Evolutionary conservation across 768 basidiomycete genomes (phyloP).

Genomic region (Mrakia blollopis): DNA sequence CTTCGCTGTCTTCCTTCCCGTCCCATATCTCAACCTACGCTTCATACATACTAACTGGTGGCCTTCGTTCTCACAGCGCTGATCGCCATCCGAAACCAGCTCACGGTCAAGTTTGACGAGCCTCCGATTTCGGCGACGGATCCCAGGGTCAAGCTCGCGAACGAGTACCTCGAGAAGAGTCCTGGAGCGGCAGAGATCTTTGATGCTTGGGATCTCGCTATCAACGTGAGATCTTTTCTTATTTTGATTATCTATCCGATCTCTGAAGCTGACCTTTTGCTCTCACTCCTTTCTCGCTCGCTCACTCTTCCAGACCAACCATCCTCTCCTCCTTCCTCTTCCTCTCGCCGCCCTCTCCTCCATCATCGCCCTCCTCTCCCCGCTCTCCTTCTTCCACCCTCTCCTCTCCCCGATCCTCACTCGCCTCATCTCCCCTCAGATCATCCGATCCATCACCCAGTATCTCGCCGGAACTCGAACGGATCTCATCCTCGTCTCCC

Average conservation of each 20-base stretch:
- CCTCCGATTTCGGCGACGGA: constrained; percentile 48
- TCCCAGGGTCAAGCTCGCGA: constrained; percentile 47
- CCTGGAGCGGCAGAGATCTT: constrained; percentile 62
- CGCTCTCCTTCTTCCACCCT: constrained; percentile 64
- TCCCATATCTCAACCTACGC: background rate
- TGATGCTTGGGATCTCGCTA: constrained; percentile 56
- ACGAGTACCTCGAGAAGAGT: constrained; percentile 58
- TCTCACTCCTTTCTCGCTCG: background rate
- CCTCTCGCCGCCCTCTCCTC: constrained; percentile 57
- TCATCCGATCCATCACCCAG: constrained; percentile 56
- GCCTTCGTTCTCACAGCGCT: constrained; percentile 44
- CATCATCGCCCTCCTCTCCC: constrained; percentile 59
- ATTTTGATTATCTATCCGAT: constrained; percentile 32
- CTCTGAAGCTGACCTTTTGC: background rate
- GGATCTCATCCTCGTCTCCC: constrained; percentile 60
- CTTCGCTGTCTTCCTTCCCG: background rate
- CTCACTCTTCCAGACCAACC: constrained; percentile 19
- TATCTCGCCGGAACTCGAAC: constrained; percentile 61
- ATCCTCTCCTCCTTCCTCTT: constrained; percentile 24
- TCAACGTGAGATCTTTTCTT: constrained; percentile 48
- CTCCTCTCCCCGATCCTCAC: constrained; percentile 62
- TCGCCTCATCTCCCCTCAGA: constrained; percentile 55
- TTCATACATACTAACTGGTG: background rate
- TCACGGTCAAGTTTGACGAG: constrained; percentile 55
- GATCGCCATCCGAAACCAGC: constrained; percentile 58